These are phyloP conservation scores for Nitzschia sp. DNA, from an alignment of 108 stramenopile species.

Conservation along the genomic window DNA sequence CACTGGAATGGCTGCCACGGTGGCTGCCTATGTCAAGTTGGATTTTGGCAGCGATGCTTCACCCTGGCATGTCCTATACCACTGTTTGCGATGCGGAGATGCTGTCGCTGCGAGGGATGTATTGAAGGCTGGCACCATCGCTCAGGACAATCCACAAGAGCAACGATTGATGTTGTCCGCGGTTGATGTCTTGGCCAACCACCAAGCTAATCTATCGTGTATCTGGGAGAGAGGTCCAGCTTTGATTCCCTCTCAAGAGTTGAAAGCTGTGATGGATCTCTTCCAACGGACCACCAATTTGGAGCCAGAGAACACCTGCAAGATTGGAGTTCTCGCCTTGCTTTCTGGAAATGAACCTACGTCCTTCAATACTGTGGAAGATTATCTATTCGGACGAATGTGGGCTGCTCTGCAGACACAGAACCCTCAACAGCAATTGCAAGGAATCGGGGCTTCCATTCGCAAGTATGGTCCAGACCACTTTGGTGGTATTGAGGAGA, in stretches of 20 bases:
- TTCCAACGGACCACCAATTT: conserved; percentile 29
- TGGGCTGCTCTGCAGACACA: conserved; percentile 59
- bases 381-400: conserved; percentile 67
- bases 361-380: conserved; percentile 64
- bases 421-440: conserved; percentile 36
- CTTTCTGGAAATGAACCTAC: conserved; percentile 30
- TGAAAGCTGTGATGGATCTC: conserved; percentile 20
- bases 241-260: conserved; percentile 16
- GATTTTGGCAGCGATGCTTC: conserved; percentile 32
- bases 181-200: conserved; percentile 13
- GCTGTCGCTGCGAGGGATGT: conserved; percentile 39
- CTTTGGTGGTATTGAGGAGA: conserved; percentile 59
- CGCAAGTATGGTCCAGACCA: conserved; percentile 70
- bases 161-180: conserved; percentile 15
- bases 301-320: conserved; percentile 33
- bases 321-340: conserved; percentile 39
- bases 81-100: conserved; percentile 51
- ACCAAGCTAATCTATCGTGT: conserved; percentile 28
- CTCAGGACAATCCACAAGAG: conserved; percentile 19
- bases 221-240: conserved; percentile 33
- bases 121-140: conserved; percentile 6
- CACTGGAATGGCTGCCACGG: conserved; percentile 24
- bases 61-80: conserved; percentile 43
- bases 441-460: conserved; percentile 52
- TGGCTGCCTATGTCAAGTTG: conserved; percentile 44